Conservation (phyloP, 202 grass and related monocot genomes). For the Schoenoplectus tabernaemontani region DNA sequence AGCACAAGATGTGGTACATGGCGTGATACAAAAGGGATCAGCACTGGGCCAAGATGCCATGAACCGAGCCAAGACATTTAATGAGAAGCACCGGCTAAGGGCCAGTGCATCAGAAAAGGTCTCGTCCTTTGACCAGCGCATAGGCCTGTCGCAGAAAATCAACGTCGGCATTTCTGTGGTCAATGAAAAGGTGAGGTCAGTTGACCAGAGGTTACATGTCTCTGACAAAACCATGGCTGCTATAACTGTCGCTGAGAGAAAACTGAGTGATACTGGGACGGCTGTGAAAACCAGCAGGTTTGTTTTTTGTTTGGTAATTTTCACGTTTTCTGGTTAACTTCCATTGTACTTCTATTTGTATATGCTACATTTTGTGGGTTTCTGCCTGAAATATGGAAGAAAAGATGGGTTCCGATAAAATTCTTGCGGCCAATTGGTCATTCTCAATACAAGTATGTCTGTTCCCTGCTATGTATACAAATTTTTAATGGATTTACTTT, state of each 20-base stretch:
- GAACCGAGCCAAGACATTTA: slow-evolving; percentile 94
- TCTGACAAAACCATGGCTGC: slow-evolving; percentile 94
- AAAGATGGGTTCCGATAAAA: background rate
- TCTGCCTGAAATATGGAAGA: background rate
- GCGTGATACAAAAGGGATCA: slow-evolving; percentile 76
- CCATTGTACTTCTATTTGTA: background rate
- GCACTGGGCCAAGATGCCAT: slow-evolving; percentile 85
- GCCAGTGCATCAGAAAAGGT: slow-evolving; percentile 72
- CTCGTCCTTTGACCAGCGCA: slow-evolving; percentile 73
- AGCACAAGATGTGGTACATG: slow-evolving; percentile 87
- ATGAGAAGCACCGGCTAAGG: slow-evolving; percentile 71
- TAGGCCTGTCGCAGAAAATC: slow-evolving; percentile 81
- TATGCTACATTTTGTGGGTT: background rate
- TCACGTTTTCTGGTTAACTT: background rate
- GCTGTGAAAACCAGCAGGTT: slow-evolving; percentile 91
- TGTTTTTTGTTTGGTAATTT: slow-evolving; percentile 19
- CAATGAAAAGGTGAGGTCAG: slow-evolving; percentile 88
- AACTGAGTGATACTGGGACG: slow-evolving; percentile 83
- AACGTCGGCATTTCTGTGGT: slow-evolving; percentile 76
- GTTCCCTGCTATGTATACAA: background rate
- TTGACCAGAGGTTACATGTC: slow-evolving; percentile 83
- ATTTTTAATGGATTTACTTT: background rate
- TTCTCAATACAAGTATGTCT: background rate
- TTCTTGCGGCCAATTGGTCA: background rate
- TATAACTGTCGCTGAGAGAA: slow-evolving; percentile 71